phyloP scores from a whole-genome alignment of 2,329 filamentous ascomycete species.

The Ceratocystis diversiconidia region DNA sequence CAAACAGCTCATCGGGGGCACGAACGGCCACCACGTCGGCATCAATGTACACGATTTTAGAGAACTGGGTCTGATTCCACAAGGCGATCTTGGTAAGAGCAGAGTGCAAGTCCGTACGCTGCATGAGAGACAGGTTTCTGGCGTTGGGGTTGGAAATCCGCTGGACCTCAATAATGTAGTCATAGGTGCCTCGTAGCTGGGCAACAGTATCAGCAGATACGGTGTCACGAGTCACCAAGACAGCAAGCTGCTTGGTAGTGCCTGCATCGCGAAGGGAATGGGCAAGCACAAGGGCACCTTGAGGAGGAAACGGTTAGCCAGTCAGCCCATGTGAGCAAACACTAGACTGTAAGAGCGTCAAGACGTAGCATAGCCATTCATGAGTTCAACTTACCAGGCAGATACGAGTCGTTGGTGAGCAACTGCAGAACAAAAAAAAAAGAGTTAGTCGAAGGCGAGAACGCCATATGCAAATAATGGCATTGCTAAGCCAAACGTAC shows the following conservation, averaged over 20 bases:
- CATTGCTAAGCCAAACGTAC: conserved; percentile 10
- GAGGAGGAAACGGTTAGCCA: background rate
- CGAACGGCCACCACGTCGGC: conserved; percentile 83
- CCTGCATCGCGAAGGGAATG: conserved; percentile 88
- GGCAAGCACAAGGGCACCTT: conserved; percentile 82
- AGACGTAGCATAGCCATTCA: background rate
- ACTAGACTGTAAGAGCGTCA: background rate
- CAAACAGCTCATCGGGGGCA: conserved; percentile 85
- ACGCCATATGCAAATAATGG: background rate
- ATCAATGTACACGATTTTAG: conserved; percentile 87
- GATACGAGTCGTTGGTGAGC: conserved; percentile 78
- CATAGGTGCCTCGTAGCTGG: conserved; percentile 74
- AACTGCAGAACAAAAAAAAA: conserved; percentile 26
- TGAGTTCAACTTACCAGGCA: conserved; percentile 53
- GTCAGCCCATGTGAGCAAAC: background rate
- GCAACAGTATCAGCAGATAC: conserved; percentile 61
- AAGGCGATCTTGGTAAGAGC: conserved; percentile 94
- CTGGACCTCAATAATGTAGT: conserved; percentile 75
- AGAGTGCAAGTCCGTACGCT: conserved; percentile 74
- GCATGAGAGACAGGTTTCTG: conserved; percentile 81
- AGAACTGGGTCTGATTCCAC: conserved; percentile 82
- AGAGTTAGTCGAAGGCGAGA: background rate
- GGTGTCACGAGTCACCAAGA: conserved; percentile 67
- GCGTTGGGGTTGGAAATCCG: conserved; percentile 63
- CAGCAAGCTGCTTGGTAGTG: conserved; percentile 71